Evolutionary conservation across 2,329 filamentous ascomycete species (phyloP), one percentile per base, ranked within the genome.

Genomic region (Teratosphaeria nubilosa): DNA sequence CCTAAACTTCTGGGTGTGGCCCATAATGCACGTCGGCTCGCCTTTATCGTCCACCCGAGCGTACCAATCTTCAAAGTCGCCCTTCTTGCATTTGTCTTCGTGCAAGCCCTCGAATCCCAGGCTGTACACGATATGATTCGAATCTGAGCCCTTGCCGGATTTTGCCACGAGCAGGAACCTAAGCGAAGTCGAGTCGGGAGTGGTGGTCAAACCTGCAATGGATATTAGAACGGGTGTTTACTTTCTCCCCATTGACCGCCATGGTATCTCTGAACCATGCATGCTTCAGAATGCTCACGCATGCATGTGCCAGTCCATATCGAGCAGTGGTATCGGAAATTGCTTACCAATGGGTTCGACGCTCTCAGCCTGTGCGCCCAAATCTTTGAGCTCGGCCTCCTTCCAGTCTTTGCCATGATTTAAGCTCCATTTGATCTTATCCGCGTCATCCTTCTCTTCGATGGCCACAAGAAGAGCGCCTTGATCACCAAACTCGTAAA

Each of bases 401-500:
- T 86, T 77, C 94, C 95, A 99, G 2, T 82, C 82, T 68, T 90
- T 85, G 54, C 95, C 95, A 69, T 97, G 91, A 70, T 99, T 84
- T 27, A 96, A 77, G 1, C 94, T 97, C 73, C 92, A 99, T 61
- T 83, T 80, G 58, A 86, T 77, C 58, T 85, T 75, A 41, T 84
- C 75, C 0, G 86, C 89, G 53, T 78, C 76, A 54, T 80, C 77
- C 41, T 48, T 48, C 66, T 96, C 89, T 62, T 82, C 80, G 41
- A 97, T 79, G 3, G 94, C 94, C 31, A 97, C 81, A 31, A 99
- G 77, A 22, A 99, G 82, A 16, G 91, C 91, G 1, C 94, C 94
- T 64, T 95, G 87, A 66, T 96, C 92, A 56, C 94, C 94, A 71
- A 97, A 95, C 69, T 96, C 91, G 73, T 95, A 99, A 72, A 95